phyloP scores from a whole-genome alignment of 164 flowering plant genomes.

The Aristolochia fimbriata region DNA sequence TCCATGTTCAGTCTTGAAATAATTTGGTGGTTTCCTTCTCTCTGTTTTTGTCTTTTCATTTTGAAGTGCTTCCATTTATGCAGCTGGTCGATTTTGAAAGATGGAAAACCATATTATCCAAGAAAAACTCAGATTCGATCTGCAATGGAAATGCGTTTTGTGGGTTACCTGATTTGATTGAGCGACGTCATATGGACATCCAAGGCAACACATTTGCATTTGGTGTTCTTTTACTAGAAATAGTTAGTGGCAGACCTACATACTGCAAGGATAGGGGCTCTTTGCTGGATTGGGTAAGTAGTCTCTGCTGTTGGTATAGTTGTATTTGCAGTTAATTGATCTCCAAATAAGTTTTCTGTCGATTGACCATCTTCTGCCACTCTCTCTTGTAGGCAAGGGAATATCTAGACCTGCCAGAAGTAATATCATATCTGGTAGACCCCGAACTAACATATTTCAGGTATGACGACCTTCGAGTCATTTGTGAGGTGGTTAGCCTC shows the following conservation, averaged over 20 bases:
- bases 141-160: slow-evolving; percentile 40
- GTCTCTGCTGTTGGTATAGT: not conserved
- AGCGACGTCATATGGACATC: slow-evolving; percentile 53
- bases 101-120: slow-evolving; percentile 79
- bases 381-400: slow-evolving; percentile 58
- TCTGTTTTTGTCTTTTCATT: not conserved
- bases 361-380: not conserved
- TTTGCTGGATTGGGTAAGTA: slow-evolving; percentile 81
- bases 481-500: slow-evolving; percentile 60
- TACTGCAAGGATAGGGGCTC: slow-evolving; percentile 69
- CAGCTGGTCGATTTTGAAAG: slow-evolving; percentile 93
- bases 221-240: slow-evolving; percentile 78
- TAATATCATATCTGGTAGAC: slow-evolving; percentile 60
- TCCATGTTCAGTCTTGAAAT: too few species aligned
- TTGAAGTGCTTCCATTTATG: slow-evolving; percentile 1
- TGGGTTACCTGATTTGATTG: slow-evolving; percentile 52
- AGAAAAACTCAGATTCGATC: slow-evolving; percentile 55
- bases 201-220: slow-evolving; percentile 65
- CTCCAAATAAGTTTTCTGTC: not conserved
- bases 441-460: slow-evolving; percentile 65
- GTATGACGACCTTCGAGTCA: slow-evolving; percentile 54
- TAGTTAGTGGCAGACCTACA: slow-evolving; percentile 75
- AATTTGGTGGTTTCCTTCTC: not conserved
- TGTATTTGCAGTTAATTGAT: not conserved
- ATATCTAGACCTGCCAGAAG: slow-evolving; percentile 59